Evolutionary conservation across 2,329 filamentous ascomycete species (phyloP), one percentile per base, ranked within the genome.

Genomic region (Talaromyces sp.): DNA sequence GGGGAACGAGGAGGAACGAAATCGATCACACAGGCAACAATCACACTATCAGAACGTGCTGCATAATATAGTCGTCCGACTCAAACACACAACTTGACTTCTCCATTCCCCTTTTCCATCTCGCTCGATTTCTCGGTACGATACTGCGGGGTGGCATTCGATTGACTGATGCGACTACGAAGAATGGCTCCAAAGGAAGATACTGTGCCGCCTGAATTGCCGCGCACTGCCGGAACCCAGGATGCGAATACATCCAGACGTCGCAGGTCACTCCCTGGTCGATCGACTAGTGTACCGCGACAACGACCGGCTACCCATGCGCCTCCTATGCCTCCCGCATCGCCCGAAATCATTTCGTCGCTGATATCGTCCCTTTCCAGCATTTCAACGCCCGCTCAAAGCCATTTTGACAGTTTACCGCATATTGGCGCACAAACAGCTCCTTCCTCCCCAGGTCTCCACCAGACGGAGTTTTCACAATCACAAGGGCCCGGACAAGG

Each of bases 381-480:
- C 68, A 85, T 87, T 66, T 84, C 85, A 5, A 83, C 86, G 58
- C 89, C 90, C 24, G 85, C 89, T 63, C 87, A 84, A 74, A 83
- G 85, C 66, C 88, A 91, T 74, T 92, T 92, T 73, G 90, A 93
- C 71, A 83, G 81, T 63, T 78, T 83, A 60, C 78, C 82, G 24
- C 73, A 74, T 64, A 76, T 78, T 61, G 75, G 76, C 67, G 76
- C 79, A 14, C 78, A 81, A 39, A 77, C 78, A 31, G 71, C 73
- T 19, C 75, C 77, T 31, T 70, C 72, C 10, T 75, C 74, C 22
- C 77, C 76, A 3, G 71, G 69, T 64, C 66, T 69, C 31, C 72
- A 71, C n/a, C 65, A 66, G 31, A 10, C 54, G 16, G 61, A 62
- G 14, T 62, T 54, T 27, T 43, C 69, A 72, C 19, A 73, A 72